Evolutionary conservation across 805 yeast genomes (phyloP).

Genomic region (Suhomyces sp.): DNA sequence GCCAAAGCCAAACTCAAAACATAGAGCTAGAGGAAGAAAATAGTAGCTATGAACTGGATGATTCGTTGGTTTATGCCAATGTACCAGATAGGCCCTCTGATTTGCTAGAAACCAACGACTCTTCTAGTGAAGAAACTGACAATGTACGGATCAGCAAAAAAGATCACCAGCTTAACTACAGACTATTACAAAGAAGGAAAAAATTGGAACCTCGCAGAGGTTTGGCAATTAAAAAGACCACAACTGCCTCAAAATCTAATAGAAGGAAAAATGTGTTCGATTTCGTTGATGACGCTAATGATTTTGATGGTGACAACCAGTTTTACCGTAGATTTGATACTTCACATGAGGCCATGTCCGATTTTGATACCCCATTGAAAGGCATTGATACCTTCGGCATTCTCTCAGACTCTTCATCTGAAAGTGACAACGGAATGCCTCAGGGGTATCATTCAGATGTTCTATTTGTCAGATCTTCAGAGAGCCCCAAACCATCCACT

Average conservation of each 20-base stretch:
- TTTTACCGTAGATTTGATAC: slow-evolving; percentile 7
- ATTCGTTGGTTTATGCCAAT: neutral
- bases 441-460: neutral
- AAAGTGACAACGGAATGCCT: slow-evolving; percentile 4
- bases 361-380: slow-evolving; percentile 4
- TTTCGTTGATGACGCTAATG: slow-evolving; percentile 20
- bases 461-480: neutral
- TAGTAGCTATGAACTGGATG: slow-evolving; percentile 1
- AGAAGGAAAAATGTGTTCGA: slow-evolving; percentile 7
- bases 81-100: neutral
- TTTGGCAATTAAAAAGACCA: slow-evolving; percentile 29
- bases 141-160: neutral
- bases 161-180: neutral
- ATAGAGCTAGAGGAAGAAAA: neutral
- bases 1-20: neutral
- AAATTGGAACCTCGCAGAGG: slow-evolving; percentile 30
- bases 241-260: neutral
- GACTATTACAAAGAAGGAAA: neutral
- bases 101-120: neutral
- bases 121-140: neutral
- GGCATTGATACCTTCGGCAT: slow-evolving; percentile 9
- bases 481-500: neutral
- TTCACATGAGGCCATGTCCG: slow-evolving; percentile 7
- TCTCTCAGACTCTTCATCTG: slow-evolving; percentile 5
- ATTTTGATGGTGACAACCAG: slow-evolving; percentile 6